Evolutionary conservation across 768 basidiomycete genomes (phyloP).

Genomic region (Boletus coccyginus): DNA sequence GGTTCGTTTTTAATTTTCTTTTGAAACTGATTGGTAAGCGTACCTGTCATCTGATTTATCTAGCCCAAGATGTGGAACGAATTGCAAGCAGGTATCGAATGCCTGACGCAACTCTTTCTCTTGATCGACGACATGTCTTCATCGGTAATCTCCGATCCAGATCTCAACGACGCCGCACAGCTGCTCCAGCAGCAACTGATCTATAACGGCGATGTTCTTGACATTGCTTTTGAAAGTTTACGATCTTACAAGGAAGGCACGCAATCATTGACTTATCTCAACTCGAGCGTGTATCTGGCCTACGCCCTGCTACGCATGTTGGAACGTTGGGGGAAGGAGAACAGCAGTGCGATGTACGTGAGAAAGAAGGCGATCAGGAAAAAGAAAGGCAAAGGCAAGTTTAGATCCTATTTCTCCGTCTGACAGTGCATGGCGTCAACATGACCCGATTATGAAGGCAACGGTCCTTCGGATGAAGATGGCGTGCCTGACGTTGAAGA

Average conservation of each 20-base stretch:
- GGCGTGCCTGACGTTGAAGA: conserved; percentile 69
- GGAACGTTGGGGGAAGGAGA: conserved; percentile 80
- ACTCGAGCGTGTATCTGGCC: conserved; percentile 79
- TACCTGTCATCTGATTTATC: conserved; percentile 2
- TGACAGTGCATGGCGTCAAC: conserved; percentile 11
- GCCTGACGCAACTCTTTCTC: conserved; percentile 86
- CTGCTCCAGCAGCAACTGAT: conserved; percentile 86
- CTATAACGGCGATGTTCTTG: conserved; percentile 93
- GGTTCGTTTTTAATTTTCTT: conserved; percentile 41
- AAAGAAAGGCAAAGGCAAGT: conserved; percentile 49
- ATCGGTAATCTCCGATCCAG: conserved; percentile 36
- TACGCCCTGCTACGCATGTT: conserved; percentile 87
- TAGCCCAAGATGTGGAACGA: conserved; percentile 95
- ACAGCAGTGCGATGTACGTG: conserved; percentile 69
- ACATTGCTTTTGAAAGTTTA: conserved; percentile 78
- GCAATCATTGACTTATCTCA: conserved; percentile 77
- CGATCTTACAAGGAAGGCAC: conserved; percentile 78
- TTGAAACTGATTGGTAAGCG: conserved; percentile 8
- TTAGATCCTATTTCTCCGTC: conserved; percentile 26
- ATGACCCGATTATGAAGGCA: conserved; percentile 28
- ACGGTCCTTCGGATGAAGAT: conserved; percentile 48
- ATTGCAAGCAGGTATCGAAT: conserved; percentile 91
- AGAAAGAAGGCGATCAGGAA: conserved; percentile 55
- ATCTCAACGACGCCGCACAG: conserved; percentile 71
- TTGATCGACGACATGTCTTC: conserved; percentile 83